These are phyloP conservation scores for Phytophthora brassicae DNA, from an alignment of 352 stramenopile genomes.

Conservation along the genomic window DNA sequence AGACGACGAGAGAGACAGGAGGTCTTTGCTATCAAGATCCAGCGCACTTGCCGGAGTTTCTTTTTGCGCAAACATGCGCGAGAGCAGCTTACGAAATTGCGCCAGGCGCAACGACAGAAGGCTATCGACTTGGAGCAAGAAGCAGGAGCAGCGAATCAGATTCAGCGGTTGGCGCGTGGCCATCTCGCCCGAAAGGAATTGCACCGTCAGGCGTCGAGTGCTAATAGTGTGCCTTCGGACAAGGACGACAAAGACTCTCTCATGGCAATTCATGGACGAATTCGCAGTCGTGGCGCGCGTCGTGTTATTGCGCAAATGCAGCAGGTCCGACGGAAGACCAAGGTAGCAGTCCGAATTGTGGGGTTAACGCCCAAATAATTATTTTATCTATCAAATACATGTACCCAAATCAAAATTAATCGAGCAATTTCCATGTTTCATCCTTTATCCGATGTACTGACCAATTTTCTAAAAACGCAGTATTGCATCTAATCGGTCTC, in stretches of 20 bases:
- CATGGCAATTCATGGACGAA: conserved; percentile 24
- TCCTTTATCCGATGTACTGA: conserved; percentile 1
- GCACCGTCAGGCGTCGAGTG: conserved; percentile 37
- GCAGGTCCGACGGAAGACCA: conserved; percentile 45
- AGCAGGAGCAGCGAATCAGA: conserved; percentile 37
- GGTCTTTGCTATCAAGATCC: conserved; percentile 46
- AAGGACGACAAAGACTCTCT: conserved; percentile 38
- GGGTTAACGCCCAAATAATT: conserved; percentile 15
- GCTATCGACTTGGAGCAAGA: conserved; percentile 27
- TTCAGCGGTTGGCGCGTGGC: conserved; percentile 48
- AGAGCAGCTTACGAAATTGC: conserved; percentile 29
- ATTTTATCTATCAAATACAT: neutral
- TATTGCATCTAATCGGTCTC: conserved; percentile 41
- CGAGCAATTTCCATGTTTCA: conserved; percentile 15
- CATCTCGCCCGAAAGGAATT: conserved; percentile 38
- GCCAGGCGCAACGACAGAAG: conserved; percentile 21
- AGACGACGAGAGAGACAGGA: conserved; percentile 38
- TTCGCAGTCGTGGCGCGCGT: conserved; percentile 27
- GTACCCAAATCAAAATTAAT: conserved; percentile 9
- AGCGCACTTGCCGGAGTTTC: conserved; percentile 36
- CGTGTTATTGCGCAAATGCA: conserved; percentile 37
- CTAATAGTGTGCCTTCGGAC: conserved; percentile 29
- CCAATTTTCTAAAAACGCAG: neutral
- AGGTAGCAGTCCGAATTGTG: conserved; percentile 36
- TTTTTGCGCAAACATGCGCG: conserved; percentile 34